Evolutionary conservation across 2,329 filamentous ascomycete genomes (phyloP).

Genomic region (Neonectria punicea): DNA sequence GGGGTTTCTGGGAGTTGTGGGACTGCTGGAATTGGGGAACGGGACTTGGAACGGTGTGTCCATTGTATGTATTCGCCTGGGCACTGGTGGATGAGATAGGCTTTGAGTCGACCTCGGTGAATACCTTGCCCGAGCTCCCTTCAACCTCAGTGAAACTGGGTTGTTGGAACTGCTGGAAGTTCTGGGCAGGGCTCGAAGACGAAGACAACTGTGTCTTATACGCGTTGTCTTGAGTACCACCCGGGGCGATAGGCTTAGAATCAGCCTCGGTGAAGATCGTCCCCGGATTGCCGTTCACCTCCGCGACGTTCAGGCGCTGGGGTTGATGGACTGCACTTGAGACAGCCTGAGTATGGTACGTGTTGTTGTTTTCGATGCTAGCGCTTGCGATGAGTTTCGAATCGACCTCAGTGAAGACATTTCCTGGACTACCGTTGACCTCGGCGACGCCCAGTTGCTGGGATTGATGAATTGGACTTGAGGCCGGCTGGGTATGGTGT

Average conservation of each 20-base stretch:
- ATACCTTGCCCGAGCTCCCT: too few species aligned
- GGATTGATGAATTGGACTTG: neutral
- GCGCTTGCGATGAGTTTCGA: too few species aligned
- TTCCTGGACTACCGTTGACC: too few species aligned
- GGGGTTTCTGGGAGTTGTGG: too few species aligned
- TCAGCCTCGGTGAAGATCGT: neutral
- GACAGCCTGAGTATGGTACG: neutral
- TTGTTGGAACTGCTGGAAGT: too few species aligned
- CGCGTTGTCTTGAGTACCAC: too few species aligned
- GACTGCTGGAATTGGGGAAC: too few species aligned
- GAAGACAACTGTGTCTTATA: too few species aligned
- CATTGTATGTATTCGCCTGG: neutral
- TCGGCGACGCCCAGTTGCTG: neutral
- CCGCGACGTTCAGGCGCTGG: neutral
- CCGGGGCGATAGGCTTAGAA: neutral
- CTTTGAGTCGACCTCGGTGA: slow-evolving; percentile 1
- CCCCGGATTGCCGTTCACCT: slow-evolving; percentile 7
- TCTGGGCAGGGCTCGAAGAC: too few species aligned
- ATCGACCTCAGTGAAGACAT: too few species aligned
- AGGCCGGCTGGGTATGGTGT: neutral
- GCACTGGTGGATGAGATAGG: neutral
- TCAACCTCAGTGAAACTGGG: neutral
- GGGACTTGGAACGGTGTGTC: neutral
- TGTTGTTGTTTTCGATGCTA: neutral
- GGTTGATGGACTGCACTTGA: neutral